Evolutionary conservation across 192 early-diverging fungal species (phyloP).

Genomic region (Chytriomyces sp.): DNA sequence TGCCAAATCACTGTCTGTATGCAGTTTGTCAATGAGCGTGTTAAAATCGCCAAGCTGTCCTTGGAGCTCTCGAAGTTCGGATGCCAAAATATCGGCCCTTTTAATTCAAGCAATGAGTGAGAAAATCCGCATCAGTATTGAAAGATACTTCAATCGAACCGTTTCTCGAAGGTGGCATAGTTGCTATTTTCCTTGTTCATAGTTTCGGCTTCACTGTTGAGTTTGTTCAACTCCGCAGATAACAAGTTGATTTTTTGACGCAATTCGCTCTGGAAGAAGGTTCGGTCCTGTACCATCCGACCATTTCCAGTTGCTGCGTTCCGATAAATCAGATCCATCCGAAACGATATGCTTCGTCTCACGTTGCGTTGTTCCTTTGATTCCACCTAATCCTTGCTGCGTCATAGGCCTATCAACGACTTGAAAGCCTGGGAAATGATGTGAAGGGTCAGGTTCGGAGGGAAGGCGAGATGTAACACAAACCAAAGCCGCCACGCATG

Average conservation of each 20-base stretch:
- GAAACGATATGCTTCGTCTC: background rate
- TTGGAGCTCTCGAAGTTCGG: slow-evolving; percentile 58
- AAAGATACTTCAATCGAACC: slow-evolving; percentile 34
- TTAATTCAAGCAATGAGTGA: background rate
- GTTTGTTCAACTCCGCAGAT: slow-evolving; percentile 44
- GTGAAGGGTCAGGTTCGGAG: background rate
- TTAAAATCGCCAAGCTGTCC: slow-evolving; percentile 60
- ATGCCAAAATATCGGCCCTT: slow-evolving; percentile 54
- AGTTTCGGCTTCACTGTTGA: slow-evolving; percentile 49
- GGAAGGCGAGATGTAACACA: background rate
- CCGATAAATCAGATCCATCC: background rate
- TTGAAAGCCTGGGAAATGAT: slow-evolving; percentile 34
- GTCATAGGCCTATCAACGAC: slow-evolving; percentile 62
- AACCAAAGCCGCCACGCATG: slow-evolving; percentile 21
- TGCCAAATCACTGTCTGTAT: slow-evolving; percentile 60
- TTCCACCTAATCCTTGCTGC: slow-evolving; percentile 64
- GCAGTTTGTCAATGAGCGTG: slow-evolving; percentile 58
- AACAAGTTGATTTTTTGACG: slow-evolving; percentile 53
- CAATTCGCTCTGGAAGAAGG: slow-evolving; percentile 58
- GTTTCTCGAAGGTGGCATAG: slow-evolving; percentile 54
- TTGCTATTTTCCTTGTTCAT: slow-evolving; percentile 55
- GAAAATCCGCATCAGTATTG: background rate
- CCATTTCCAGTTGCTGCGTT: slow-evolving; percentile 29
- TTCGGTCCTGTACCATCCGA: slow-evolving; percentile 53
- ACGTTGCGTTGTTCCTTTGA: slow-evolving; percentile 30